Conservation (phyloP, 129 eudicot species). For the Flaveria brownii region DNA sequence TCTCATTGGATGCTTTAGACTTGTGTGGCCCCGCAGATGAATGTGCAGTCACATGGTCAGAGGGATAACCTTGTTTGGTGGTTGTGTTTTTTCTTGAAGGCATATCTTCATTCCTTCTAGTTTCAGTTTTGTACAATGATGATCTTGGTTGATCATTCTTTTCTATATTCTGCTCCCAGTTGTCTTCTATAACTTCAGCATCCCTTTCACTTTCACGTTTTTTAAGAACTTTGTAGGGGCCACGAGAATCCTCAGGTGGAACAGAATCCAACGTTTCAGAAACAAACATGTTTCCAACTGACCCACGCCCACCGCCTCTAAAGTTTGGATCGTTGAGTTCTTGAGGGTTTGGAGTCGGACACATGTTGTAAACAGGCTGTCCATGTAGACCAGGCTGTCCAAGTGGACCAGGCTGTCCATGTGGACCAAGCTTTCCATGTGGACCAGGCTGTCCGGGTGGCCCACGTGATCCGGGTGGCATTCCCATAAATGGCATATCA, state of each 20-base stretch:
- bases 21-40: constrained; percentile 36
- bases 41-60: constrained; percentile 24
- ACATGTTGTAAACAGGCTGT: constrained; percentile 52
- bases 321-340: constrained; percentile 53
- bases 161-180: constrained; percentile 30
- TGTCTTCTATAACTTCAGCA: constrained; percentile 45
- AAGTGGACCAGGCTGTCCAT: constrained; percentile 13
- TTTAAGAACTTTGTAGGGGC: constrained; percentile 51
- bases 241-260: constrained; percentile 51
- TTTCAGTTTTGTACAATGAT: constrained; percentile 44
- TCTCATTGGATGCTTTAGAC: constrained; percentile 34
- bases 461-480: constrained; percentile 44
- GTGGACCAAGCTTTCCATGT: not conserved
- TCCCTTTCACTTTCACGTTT: constrained; percentile 60
- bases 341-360: constrained; percentile 51
- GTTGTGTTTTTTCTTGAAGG: constrained; percentile 36
- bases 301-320: constrained; percentile 53
- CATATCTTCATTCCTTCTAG: constrained; percentile 47
- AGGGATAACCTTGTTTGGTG: constrained; percentile 21
- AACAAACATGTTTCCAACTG: constrained; percentile 41
- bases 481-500: constrained; percentile 79
- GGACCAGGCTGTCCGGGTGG: not conserved
- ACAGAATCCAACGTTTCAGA: constrained; percentile 53
- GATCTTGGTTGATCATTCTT: constrained; percentile 41
- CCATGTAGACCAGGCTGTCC: not conserved